phyloP scores from a whole-genome alignment of 73 alveolate genomes.

The Tetrahymena thermophila region DNA sequence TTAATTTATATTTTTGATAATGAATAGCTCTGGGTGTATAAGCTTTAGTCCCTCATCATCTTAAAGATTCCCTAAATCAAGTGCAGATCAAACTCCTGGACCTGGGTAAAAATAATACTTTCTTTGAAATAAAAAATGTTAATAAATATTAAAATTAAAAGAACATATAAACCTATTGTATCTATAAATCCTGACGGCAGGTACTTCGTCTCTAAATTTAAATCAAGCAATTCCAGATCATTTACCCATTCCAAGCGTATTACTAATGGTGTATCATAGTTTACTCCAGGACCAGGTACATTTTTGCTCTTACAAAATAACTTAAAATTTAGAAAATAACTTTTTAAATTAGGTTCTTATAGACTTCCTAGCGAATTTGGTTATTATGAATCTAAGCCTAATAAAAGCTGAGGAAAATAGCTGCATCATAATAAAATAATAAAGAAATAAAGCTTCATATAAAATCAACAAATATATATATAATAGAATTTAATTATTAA shows the following conservation, averaged over 20 bases:
- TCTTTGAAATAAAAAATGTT: neutral
- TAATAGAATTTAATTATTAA: neutral
- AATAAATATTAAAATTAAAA: neutral
- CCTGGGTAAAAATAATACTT: neutral
- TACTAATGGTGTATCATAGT: neutral
- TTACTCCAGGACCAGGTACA: neutral
- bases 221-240: neutral
- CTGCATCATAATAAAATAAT: neutral
- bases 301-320: neutral
- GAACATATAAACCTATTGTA: neutral
- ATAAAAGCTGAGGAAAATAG: neutral
- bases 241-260: neutral
- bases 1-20: neutral
- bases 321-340: neutral
- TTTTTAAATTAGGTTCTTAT: neutral
- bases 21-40: neutral
- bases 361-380: constrained; percentile 1
- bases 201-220: neutral
- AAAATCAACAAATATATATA: neutral
- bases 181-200: neutral
- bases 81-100: neutral
- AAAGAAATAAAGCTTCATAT: neutral
- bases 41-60: neutral
- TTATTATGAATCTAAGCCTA: neutral
- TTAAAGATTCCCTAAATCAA: neutral